phyloP scores from a whole-genome alignment of 495 filamentous ascomycete genomes.

The Viridothelium virens region DNA sequence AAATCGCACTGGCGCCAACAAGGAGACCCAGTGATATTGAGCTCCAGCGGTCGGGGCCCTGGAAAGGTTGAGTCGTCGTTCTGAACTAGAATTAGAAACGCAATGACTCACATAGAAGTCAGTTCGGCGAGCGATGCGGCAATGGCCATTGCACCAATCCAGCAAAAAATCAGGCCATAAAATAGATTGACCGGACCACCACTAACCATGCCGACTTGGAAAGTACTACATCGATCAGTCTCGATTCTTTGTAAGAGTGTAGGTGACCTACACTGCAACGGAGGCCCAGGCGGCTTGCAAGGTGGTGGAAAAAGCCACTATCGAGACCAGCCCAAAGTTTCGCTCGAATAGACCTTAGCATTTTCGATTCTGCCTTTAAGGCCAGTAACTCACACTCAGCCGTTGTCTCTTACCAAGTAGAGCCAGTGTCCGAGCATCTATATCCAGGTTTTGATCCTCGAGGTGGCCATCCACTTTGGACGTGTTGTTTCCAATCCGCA shows the following conservation, averaged over 20 bases:
- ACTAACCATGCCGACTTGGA: not conserved
- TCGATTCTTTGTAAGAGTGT: not conserved
- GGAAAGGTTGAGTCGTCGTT: too few species aligned
- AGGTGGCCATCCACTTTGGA: conserved; percentile 1
- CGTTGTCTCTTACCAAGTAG: conserved; percentile 12
- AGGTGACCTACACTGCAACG: too few species aligned
- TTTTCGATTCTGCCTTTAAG: too few species aligned
- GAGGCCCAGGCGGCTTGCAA: not conserved
- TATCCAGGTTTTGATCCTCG: conserved; percentile 1
- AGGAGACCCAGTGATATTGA: conserved; percentile 14
- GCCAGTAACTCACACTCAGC: too few species aligned
- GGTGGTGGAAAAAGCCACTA: conserved; percentile 27
- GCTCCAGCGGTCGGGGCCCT: not conserved
- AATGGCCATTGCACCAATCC: not conserved
- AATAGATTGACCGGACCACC: not conserved
- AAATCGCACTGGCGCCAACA: not conserved
- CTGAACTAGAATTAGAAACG: too few species aligned
- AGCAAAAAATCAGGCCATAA: not conserved
- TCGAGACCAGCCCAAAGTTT: conserved; percentile 27
- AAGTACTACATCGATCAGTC: not conserved
- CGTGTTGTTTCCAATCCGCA: conserved; percentile 41
- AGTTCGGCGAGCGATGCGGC: not conserved
- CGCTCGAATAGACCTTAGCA: conserved; percentile 18
- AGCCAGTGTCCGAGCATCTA: conserved; percentile 14
- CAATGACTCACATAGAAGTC: not conserved